Base-by-base conservation (phyloP, 2,329 filamentous ascomycete genomes). In the Fusarium decemcellulare region DNA sequence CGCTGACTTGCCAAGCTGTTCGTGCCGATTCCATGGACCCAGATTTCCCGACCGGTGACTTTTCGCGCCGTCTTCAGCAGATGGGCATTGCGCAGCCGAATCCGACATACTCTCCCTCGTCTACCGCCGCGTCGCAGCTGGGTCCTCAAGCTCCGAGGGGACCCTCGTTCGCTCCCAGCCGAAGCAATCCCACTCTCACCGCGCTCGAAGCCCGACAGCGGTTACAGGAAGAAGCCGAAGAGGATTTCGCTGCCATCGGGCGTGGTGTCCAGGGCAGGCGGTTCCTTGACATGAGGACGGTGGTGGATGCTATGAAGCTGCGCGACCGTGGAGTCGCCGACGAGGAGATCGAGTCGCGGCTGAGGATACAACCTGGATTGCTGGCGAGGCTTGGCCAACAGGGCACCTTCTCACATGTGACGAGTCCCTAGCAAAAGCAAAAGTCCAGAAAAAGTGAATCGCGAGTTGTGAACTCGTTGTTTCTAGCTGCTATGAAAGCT, bases 1-100 rank as follows among this genome's bases (percentile, higher is more conserved):
- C n/a, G 23, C 71, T 74, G 48, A 74, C 55, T 54, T 51, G 37
- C 27, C 55, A 86, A 23, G 82, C 80, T 10, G 80, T 83, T 63
- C 78, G 73, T 56, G 73, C 79, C 40, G 82, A 85, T 61, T 77
- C 77, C 37, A 70, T 72, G 64, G 80, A 84, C 61, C 81, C 84
- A n/a, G 81, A 85, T 70, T 72, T 76, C 37, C 66, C 78, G 16
- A 77, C 80, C 46, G 74, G 79, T n/a, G 82, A 78, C 65, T 88
- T 87, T 76, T 83, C 86, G 9, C 78, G 78, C 51, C 86, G 87
- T 15, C 81, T 89, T 6, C 81, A 81, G 29, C 78, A 86, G 65
- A 87, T 89, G 83, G 87, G 87, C 72, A 79, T 88, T 32, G 86
- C 82, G 9, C 81, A 86, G 48, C 86, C 87, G 6, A 86, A 85